Conservation (phyloP, 495 filamentous ascomycete species). For the Penicillium cosmopolitanum region DNA sequence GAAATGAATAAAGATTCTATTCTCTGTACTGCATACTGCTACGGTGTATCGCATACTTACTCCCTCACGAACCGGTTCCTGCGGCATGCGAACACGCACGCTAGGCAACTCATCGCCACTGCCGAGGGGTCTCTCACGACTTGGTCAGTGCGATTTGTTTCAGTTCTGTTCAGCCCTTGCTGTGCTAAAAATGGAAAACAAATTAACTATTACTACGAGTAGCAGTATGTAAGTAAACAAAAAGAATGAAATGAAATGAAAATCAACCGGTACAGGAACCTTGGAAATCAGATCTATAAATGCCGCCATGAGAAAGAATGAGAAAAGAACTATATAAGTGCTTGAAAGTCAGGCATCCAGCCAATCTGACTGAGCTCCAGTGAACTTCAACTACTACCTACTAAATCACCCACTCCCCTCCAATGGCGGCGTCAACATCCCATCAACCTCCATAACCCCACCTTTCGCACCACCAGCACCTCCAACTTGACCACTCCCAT, state of each 20-base stretch:
- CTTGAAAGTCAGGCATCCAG: too few relatives aligned
- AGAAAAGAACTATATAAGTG: too few relatives aligned
- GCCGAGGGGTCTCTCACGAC: slow-evolving; percentile 19
- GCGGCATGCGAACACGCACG: neutral
- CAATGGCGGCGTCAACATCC: slow-evolving; percentile 33
- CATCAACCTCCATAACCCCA: slow-evolving; percentile 3
- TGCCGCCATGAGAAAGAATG: too few relatives aligned
- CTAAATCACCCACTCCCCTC: slow-evolving; percentile 9
- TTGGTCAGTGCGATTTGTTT: neutral
- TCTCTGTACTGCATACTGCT: neutral
- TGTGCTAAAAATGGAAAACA: neutral
- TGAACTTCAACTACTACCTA: neutral
- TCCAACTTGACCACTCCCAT: neutral
- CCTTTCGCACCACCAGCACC: neutral
- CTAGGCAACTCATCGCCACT: slow-evolving; percentile 28
- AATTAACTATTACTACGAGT: too few relatives aligned
- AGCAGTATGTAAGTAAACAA: too few relatives aligned
- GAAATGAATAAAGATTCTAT: neutral
- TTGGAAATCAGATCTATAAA: too few relatives aligned
- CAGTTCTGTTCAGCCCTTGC: neutral
- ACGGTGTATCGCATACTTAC: too few relatives aligned
- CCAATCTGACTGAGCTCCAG: neutral
- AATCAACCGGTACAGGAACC: too few relatives aligned
- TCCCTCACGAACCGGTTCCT: too few relatives aligned
- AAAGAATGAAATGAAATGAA: too few relatives aligned